These are phyloP conservation scores for Gonium pectorale DNA, from an alignment of 139 green algal species.

Conservation along the genomic window DNA sequence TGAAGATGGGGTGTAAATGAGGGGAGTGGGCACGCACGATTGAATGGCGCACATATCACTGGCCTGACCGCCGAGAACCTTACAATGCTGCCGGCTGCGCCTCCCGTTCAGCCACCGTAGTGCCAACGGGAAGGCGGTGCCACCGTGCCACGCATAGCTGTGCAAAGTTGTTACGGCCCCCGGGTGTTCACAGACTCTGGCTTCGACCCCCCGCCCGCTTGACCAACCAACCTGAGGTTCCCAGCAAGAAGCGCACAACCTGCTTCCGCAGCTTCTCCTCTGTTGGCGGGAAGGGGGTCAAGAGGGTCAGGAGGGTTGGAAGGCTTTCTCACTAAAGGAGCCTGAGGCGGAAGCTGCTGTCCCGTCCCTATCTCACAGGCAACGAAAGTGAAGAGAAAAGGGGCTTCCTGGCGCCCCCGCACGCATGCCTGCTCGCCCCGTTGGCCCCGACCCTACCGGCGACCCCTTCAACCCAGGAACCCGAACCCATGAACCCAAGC, in stretches of 20 bases:
- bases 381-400: too few species aligned
- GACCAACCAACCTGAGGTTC: background rate
- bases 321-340: background rate
- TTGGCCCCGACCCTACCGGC: background rate
- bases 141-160: too few species aligned
- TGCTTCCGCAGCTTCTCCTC: background rate
- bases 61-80: too few species aligned
- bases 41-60: too few species aligned
- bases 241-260: conserved; percentile 23
- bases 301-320: background rate
- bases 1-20: too few species aligned
- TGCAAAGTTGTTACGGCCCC: too few species aligned
- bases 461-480: too few species aligned
- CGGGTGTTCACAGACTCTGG: too few species aligned
- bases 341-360: background rate
- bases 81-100: background rate
- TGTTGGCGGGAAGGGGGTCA: background rate
- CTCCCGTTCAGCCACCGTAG: background rate
- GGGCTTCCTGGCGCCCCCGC: background rate
- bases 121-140: background rate
- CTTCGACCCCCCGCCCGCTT: background rate
- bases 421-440: background rate
- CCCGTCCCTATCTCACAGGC: background rate
- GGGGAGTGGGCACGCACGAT: too few species aligned
- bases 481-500: too few species aligned